Conservation (phyloP, 1,284 basidiomycete genomes). For the Schizophyllum commune region DNA sequence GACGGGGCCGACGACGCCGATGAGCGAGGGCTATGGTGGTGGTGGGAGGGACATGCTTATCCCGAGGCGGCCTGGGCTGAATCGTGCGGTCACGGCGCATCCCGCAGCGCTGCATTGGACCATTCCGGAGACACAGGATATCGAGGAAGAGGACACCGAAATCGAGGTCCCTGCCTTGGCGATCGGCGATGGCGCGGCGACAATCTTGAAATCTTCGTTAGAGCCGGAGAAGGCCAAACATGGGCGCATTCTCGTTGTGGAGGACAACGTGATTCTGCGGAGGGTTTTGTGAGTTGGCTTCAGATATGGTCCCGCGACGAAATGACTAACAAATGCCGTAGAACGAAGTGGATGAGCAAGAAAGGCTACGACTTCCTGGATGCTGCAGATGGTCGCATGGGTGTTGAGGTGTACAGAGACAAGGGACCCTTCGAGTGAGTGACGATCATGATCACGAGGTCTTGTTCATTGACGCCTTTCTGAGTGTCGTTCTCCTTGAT, state of each 20-base stretch:
- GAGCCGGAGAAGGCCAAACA: constrained; percentile 33
- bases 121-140: constrained; percentile 7
- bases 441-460: neutral
- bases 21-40: neutral
- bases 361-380: constrained; percentile 74
- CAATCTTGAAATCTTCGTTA: constrained; percentile 53
- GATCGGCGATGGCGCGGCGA: constrained; percentile 47
- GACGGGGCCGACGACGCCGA: constrained; percentile 18
- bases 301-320: constrained; percentile 4
- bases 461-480: constrained; percentile 8
- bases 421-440: constrained; percentile 74
- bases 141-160: constrained; percentile 20
- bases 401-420: constrained; percentile 68
- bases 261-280: constrained; percentile 75
- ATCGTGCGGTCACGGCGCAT: constrained; percentile 41
- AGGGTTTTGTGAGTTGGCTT: constrained; percentile 50
- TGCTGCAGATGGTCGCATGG: constrained; percentile 79
- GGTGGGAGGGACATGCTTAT: neutral
- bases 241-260: constrained; percentile 70
- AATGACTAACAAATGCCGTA: constrained; percentile 26
- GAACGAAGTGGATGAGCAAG: constrained; percentile 73
- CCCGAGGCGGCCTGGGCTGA: neutral
- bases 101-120: constrained; percentile 25
- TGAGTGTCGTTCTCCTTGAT: constrained; percentile 79
- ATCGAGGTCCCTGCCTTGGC: constrained; percentile 39